Base-by-base conservation (phyloP, 306 rosid species). In the Corylus heterophylla region DNA sequence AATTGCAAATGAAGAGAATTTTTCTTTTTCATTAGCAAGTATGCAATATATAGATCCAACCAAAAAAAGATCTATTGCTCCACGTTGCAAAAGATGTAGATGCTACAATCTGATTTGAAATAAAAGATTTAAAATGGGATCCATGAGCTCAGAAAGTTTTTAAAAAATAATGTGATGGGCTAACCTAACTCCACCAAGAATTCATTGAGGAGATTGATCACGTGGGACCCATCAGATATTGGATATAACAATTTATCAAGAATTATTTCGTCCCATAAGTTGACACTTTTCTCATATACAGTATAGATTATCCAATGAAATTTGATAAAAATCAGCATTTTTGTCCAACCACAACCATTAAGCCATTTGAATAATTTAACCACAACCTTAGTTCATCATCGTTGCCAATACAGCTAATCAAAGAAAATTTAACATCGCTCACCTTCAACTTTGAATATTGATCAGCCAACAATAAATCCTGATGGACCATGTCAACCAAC, bases 361-460 rank as follows among this genome's bases (percentile, higher is more conserved):
- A 50, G 50, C 49, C 51, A 49, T 17, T 48, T 69, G n/a, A 63
- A 55, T 62, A 66, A 75, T 73, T 50, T 44, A 37, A 69, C 75
- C 54, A 77, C 51, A 67, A 64, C 61, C 45, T 48, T 75, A 77
- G 51, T 47, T 73, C 56, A 75, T 64, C 66, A 50, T 42, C 37
- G 72, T 74, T 74, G 61, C 56, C 17, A 55, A 66, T 42, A 69
- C 75, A 82, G 31, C 39, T 5, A 67, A 66, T 77, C 67, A 72
- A 75, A 54, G 52, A 59, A 37, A 47, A 82, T 78, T 39, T 2
- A 73, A 73, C 44, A 68, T 35, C 50, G 76, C 77, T 83, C 83
- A 95, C 99, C 98, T 93, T 91, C 83, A 91, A 79, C 76, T 91
- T 91, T 72, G 91, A 89, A 83, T 90, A 92, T 62, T 95, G 96